These are phyloP conservation scores for Tulasnella sp. DNA, from an alignment of 768 basidiomycete species.

Conservation along the genomic window DNA sequence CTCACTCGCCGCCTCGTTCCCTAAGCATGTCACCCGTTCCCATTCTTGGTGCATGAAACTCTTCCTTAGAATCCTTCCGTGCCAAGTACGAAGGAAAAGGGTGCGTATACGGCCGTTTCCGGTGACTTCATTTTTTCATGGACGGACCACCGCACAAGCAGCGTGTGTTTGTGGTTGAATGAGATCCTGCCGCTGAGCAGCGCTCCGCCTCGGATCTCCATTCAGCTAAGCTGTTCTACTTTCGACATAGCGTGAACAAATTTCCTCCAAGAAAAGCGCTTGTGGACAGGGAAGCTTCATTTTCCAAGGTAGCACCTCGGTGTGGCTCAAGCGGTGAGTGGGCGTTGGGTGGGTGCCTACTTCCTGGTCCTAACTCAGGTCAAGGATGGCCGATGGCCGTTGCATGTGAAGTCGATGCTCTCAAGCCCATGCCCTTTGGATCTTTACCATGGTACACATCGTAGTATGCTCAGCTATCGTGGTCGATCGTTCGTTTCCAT, in stretches of 20 bases:
- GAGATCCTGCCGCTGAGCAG: constrained; percentile 6
- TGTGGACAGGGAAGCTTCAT: background rate
- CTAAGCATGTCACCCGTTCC: background rate
- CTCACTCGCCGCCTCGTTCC: constrained; percentile 12
- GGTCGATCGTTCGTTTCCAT: constrained; percentile 4
- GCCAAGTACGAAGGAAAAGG: background rate
- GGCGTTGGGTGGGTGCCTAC: background rate
- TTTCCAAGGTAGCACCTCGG: background rate
- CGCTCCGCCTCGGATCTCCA: background rate
- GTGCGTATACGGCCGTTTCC: background rate
- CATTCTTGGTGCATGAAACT: background rate
- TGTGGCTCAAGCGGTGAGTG: background rate
- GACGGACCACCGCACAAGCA: background rate
- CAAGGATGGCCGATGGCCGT: background rate
- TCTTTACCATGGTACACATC: background rate
- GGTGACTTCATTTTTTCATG: background rate
- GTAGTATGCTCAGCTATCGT: background rate
- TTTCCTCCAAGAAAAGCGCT: background rate
- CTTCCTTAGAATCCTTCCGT: constrained; percentile 8
- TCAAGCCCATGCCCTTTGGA: background rate
- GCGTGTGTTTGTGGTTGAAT: background rate
- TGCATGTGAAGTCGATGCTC: constrained; percentile 7
- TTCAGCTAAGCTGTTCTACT: background rate
- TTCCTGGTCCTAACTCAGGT: background rate
- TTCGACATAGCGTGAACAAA: background rate